These are phyloP conservation scores for Exophiala viscosa DNA, from an alignment of 2,329 filamentous ascomycete genomes.

Conservation along the genomic window DNA sequence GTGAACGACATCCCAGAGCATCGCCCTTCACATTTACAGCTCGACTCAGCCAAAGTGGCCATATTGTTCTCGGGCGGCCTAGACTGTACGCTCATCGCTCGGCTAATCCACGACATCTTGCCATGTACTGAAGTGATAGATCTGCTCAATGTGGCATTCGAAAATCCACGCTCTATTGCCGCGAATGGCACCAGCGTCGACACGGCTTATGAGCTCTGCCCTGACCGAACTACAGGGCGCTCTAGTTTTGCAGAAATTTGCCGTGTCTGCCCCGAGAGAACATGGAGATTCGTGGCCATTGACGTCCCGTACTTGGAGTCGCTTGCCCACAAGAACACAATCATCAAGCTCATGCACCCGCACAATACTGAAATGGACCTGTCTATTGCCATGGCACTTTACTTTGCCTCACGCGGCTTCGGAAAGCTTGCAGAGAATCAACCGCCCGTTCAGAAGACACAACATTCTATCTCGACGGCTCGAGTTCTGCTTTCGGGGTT, in stretches of 20 bases:
- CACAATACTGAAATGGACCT: conserved; percentile 99
- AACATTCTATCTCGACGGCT: conserved; percentile 63
- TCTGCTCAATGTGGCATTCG: conserved; percentile 91
- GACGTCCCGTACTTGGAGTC: conserved; percentile 79
- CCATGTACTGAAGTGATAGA: conserved; percentile 69
- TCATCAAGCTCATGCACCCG: conserved; percentile 78
- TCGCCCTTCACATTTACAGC: conserved; percentile 12
- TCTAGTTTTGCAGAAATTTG: conserved; percentile 73
- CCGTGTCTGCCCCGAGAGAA: conserved; percentile 62
- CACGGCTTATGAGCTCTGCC: conserved; percentile 72
- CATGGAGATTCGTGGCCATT: conserved; percentile 76
- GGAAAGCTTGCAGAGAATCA: conserved; percentile 40
- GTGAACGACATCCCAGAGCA: conserved; percentile 23
- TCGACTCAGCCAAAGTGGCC: conserved; percentile 53
- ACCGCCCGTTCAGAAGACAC: conserved; percentile 5
- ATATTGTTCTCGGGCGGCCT: conserved; percentile 91
- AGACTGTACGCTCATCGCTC: conserved; percentile 84
- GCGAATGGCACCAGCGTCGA: conserved; percentile 43
- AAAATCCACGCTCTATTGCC: conserved; percentile 74
- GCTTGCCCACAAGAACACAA: conserved; percentile 60
- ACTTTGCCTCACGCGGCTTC: conserved; percentile 79
- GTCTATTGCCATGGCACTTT: conserved; percentile 89
- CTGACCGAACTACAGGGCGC: conserved; percentile 83
- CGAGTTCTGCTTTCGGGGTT: conserved; percentile 86
- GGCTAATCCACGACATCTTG: conserved; percentile 72